Conservation (phyloP, 148 eudicot species). For the Linanthus parryae region DNA sequence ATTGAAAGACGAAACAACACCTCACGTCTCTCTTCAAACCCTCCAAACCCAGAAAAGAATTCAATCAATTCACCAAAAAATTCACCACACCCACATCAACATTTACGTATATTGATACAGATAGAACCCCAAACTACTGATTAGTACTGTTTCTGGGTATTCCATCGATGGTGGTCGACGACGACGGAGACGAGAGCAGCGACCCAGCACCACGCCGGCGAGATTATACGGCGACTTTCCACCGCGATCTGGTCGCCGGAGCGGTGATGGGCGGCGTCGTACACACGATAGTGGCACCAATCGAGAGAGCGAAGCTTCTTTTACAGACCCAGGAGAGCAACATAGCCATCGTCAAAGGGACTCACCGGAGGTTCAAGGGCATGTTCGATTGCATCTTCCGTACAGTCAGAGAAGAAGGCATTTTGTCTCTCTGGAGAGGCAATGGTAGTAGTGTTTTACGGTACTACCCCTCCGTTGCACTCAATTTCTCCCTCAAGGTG, state of each 20-base stretch:
- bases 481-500: constrained; percentile 97
- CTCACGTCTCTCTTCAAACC: too few relatives aligned
- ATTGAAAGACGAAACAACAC: too few relatives aligned
- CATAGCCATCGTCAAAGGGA: constrained; percentile 52
- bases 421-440: constrained; percentile 86
- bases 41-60: too few relatives aligned
- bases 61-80: too few relatives aligned
- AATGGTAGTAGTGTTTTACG: constrained; percentile 90
- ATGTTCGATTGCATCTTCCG: constrained; percentile 73
- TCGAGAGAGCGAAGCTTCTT: constrained; percentile 87
- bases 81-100: too few relatives aligned
- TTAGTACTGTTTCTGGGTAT: too few relatives aligned
- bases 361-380: constrained; percentile 76
- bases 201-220: constrained; percentile 7
- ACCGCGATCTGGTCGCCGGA: constrained; percentile 83
- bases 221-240: constrained; percentile 42
- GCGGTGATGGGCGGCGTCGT: constrained; percentile 88
- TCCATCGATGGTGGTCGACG: too few relatives aligned
- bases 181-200: constrained; percentile 12
- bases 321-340: constrained; percentile 94
- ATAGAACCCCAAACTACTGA: too few relatives aligned
- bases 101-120: too few relatives aligned
- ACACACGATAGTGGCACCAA: constrained; percentile 94
- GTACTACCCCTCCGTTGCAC: constrained; percentile 96
- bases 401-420: constrained; percentile 67